Percentiles rank a stretch among this genome's conserved stretches.
Evolutionary conservation across 257 asterid genomes (phyloP).

Genomic region (Capsicum rhomboideum): DNA sequence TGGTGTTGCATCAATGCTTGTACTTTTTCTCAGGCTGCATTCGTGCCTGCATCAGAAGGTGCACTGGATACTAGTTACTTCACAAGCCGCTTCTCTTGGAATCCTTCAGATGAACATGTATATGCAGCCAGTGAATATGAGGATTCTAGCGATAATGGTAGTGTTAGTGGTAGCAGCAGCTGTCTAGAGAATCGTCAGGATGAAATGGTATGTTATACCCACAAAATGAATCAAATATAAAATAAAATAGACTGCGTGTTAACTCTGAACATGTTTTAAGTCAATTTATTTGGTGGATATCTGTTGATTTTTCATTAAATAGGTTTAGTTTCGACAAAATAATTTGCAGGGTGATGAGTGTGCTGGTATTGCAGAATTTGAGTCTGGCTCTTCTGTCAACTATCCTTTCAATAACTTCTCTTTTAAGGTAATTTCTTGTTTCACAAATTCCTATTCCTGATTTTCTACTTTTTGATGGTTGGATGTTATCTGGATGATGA

Average conservation of each 20-base stretch:
- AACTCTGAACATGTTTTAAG: neutral
- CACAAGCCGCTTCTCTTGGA: conserved; percentile 93
- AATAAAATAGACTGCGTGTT: neutral
- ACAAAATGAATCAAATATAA: neutral
- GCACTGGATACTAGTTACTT: conserved; percentile 94
- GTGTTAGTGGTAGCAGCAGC: conserved; percentile 83
- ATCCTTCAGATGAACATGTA: conserved; percentile 84
- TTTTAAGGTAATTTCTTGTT: conserved; percentile 56
- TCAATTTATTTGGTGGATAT: neutral
- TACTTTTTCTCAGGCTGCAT: conserved; percentile 63
- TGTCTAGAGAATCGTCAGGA: conserved; percentile 90
- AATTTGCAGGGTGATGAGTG: conserved; percentile 64
- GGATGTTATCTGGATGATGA: neutral
- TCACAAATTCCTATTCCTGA: neutral
- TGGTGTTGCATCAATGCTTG: neutral
- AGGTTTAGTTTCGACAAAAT: neutral
- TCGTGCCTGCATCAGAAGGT: conserved; percentile 89
- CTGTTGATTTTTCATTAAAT: neutral
- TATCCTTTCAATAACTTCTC: conserved; percentile 97
- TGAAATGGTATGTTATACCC: conserved; percentile 47
- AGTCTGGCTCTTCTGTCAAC: conserved; percentile 58
- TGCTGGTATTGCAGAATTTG: conserved; percentile 53
- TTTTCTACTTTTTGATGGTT: neutral
- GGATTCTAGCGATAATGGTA: conserved; percentile 79
- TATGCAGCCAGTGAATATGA: conserved; percentile 79